Conservation (phyloP, 257 asterid genomes). For the Solanum lignicaule region DNA sequence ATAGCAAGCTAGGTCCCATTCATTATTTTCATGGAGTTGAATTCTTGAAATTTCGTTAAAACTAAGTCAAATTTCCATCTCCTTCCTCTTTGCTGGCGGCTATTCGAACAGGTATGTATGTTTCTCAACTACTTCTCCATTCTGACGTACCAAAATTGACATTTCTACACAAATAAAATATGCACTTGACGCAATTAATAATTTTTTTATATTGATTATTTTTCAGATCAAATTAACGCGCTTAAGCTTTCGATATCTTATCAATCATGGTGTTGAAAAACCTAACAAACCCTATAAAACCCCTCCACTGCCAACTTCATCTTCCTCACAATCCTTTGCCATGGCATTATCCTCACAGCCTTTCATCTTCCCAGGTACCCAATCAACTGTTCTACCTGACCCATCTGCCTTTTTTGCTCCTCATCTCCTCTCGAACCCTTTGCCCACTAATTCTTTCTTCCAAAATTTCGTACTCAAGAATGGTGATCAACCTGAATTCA, state of each 20-base stretch:
- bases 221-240: background rate
- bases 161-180: background rate
- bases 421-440: conserved; percentile 50
- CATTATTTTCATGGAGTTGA: too few species aligned
- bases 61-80: background rate
- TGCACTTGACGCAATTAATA: background rate
- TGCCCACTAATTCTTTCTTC: conserved; percentile 85
- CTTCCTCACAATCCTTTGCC: background rate
- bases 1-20: too few species aligned
- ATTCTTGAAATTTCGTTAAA: background rate
- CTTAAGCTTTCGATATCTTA: background rate
- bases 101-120: background rate
- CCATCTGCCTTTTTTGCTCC: conserved; percentile 64
- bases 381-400: conserved; percentile 78
- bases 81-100: background rate
- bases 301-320: background rate
- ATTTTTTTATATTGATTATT: too few species aligned
- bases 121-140: background rate
- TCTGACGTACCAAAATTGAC: background rate
- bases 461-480: conserved; percentile 71
- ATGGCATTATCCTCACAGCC: conserved; percentile 22
- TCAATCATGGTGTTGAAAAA: too few species aligned
- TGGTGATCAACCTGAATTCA: conserved; percentile 84
- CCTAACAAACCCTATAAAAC: background rate
- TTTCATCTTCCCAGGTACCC: conserved; percentile 58